These are phyloP conservation scores for Trifolium pratense DNA, from an alignment of 306 rosid species.

Conservation along the genomic window DNA sequence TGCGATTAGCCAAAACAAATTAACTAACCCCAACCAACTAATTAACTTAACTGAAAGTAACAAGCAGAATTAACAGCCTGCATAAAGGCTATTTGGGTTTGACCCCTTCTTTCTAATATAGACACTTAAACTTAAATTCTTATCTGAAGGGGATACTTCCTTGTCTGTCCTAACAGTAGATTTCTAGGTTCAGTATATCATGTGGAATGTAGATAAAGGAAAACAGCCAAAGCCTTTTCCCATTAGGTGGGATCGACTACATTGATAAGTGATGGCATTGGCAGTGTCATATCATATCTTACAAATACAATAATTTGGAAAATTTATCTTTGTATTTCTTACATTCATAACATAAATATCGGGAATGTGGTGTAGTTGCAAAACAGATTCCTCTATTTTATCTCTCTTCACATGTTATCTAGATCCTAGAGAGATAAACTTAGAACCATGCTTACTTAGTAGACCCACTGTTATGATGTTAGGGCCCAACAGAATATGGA, in stretches of 20 bases:
- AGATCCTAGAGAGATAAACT: not conserved
- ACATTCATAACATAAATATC: not conserved
- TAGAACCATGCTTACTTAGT: not conserved
- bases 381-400: not conserved
- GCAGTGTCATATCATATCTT: not conserved
- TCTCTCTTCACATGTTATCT: not conserved
- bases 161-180: not conserved
- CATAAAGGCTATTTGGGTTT: not conserved
- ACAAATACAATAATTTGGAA: not conserved
- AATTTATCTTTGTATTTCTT: not conserved
- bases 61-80: not conserved
- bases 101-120: not conserved
- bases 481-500: not conserved
- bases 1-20: not conserved
- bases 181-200: not conserved
- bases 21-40: not conserved
- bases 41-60: not conserved
- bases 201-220: not conserved
- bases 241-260: not conserved
- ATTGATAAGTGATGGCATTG: not conserved
- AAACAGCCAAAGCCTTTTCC: not conserved
- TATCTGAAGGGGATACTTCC: not conserved
- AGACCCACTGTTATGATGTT: not conserved
- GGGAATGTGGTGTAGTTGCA: not conserved
- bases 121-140: not conserved